Base-by-base conservation (phyloP, 73 alveolate genomes). In the Diophrys sp. region DNA sequence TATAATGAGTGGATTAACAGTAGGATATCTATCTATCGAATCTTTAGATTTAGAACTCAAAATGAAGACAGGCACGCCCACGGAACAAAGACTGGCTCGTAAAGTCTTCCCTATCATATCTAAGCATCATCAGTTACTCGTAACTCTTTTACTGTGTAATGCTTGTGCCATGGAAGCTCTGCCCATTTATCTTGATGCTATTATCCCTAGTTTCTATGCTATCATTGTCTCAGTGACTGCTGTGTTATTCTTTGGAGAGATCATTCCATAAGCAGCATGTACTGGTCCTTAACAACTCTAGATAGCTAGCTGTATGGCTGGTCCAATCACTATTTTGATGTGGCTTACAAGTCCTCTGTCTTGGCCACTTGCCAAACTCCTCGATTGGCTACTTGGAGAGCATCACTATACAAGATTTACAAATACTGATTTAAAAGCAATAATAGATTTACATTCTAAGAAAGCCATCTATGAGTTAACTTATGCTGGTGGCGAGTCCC, bases 1-100 rank as follows among this genome's bases (percentile, higher is more conserved):
- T 27, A 74, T 96, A 27, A 95, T 96, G 94, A 90, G 98, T 82
- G 99, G 99, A 5, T 85, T 96, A 84, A 96, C 99, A 53, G 99
- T 95, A 5, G 99, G 99, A 23, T 92, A 87, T 82, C 95, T 96
- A 27, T 94, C 99, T 26, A 94, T 96, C 33, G 99, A 95, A 81
- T 90, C 92, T 62, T 75, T 94, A 66, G 94, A 93, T 78, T 82
- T 96, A 68, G 99, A 96, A 80, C 83, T 95, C 81, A 95, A 93
- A 78, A 74, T 87, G 87, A 34, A 83, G 14, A 92, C 85, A 34
- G 99, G 99, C 32, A 91, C 98, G 25, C 90, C 79, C 55, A 90
- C 78, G 77, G 98, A 96, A 80, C 85, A 93, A 75, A 81, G 75
- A 72, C 66, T 78, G 28, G 98, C 91, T 54, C 67, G 62, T 0